phyloP scores from a whole-genome alignment of 2,329 filamentous ascomycete genomes.

The Blastomyces parvus region DNA sequence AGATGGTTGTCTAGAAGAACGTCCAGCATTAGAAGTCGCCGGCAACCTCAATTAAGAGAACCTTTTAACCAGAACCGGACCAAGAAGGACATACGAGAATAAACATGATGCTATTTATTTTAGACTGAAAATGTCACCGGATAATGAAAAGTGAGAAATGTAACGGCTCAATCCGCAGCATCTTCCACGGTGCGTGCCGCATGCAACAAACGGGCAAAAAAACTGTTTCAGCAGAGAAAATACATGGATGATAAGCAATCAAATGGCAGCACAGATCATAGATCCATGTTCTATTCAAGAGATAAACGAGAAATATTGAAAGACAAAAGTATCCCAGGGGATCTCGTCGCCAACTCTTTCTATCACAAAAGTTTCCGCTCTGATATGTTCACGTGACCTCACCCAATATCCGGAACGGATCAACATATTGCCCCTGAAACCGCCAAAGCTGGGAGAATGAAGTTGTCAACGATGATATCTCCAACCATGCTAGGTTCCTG shows the following conservation, averaged over 20 bases:
- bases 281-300: background rate
- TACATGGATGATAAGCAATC: background rate
- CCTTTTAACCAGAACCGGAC: background rate
- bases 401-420: background rate
- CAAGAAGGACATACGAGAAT: conserved; percentile 36
- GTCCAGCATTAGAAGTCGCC: background rate
- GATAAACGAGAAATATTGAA: background rate
- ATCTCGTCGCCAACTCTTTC: background rate
- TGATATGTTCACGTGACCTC: background rate
- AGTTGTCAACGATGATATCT: background rate
- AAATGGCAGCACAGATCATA: background rate
- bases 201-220: background rate
- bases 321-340: background rate
- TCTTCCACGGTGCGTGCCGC: background rate
- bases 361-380: background rate
- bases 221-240: background rate
- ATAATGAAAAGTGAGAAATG: conserved; percentile 5
- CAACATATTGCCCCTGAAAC: conserved; percentile 1
- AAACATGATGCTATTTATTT: conserved; percentile 34
- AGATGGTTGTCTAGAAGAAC: conserved; percentile 65
- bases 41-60: background rate
- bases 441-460: background rate
- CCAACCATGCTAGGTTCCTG: background rate
- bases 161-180: background rate
- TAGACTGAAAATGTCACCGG: conserved; percentile 5